Evolutionary conservation across 441 rosid genomes (phyloP).

Genomic region (Bruguiera hainesii): DNA sequence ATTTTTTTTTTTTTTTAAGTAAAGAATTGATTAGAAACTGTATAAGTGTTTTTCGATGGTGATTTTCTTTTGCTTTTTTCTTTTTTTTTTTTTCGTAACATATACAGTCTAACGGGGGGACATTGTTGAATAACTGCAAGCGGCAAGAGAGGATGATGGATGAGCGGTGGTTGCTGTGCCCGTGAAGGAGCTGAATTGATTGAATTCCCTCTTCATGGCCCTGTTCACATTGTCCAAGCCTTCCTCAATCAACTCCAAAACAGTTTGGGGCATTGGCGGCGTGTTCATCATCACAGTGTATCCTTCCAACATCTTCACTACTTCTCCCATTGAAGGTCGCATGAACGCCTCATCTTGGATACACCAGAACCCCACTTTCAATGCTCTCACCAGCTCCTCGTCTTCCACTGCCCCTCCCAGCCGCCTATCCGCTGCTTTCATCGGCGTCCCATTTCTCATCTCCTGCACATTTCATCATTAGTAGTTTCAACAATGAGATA

Average conservation of each 20-base stretch:
- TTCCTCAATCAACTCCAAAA: slow-evolving; percentile 76
- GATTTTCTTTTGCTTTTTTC: too few species aligned
- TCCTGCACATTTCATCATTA: slow-evolving; percentile 36
- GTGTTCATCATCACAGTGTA: slow-evolving; percentile 37
- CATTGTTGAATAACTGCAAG: slow-evolving; percentile 86
- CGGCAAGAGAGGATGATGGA: slow-evolving; percentile 53
- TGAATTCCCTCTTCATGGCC: slow-evolving; percentile 72
- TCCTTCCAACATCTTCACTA: slow-evolving; percentile 79
- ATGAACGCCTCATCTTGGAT: slow-evolving; percentile 71
- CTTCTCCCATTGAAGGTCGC: slow-evolving; percentile 94
- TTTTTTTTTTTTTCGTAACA: not conserved
- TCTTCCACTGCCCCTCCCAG: slow-evolving; percentile 60
- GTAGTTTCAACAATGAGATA: not conserved
- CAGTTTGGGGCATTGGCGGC: slow-evolving; percentile 85
- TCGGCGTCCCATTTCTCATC: slow-evolving; percentile 46
- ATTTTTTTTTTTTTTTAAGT: too few species aligned
- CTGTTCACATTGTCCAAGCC: slow-evolving; percentile 77
- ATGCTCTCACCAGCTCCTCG: slow-evolving; percentile 59
- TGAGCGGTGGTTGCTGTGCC: slow-evolving; percentile 25
- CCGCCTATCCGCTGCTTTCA: slow-evolving; percentile 64
- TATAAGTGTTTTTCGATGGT: too few species aligned
- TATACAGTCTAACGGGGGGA: slow-evolving; percentile 59
- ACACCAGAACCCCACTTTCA: slow-evolving; percentile 85
- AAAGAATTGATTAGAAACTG: too few species aligned
- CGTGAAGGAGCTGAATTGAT: slow-evolving; percentile 48